Conservation (phyloP, 164 flowering plant species). For the Cinnamomum micranthum region DNA sequence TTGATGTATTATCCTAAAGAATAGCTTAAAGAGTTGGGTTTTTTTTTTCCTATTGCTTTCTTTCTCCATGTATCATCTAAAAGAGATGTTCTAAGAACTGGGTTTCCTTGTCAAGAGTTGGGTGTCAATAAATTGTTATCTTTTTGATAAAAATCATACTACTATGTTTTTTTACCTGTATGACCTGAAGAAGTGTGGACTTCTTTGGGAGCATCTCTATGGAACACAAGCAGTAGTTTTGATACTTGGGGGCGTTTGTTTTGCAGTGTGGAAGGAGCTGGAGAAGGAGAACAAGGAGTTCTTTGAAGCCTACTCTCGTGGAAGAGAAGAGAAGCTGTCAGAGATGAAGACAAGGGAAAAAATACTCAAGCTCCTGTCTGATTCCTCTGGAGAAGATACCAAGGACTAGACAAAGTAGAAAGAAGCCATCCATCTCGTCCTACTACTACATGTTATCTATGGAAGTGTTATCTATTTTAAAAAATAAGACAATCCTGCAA, state of each 20-base stretch:
- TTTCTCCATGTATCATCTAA: not conserved
- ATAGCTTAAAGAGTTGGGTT: not conserved
- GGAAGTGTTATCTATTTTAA: not conserved
- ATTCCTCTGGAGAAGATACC: slow-evolving; percentile 15
- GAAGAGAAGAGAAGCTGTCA: slow-evolving; percentile 29
- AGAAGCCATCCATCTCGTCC: not conserved
- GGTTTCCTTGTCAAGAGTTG: not conserved
- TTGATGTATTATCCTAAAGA: too few relatives aligned
- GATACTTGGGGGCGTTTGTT: not conserved
- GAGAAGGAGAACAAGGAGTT: slow-evolving; percentile 91
- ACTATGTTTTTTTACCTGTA: not conserved
- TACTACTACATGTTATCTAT: not conserved
- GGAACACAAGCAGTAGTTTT: too few relatives aligned
- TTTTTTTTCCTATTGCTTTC: too few relatives aligned
- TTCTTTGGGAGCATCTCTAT: not conserved
- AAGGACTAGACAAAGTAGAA: not conserved
- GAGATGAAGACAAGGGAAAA: slow-evolving; percentile 33
- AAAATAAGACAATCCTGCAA: not conserved
- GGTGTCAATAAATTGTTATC: too few relatives aligned
- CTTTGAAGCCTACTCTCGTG: slow-evolving; percentile 55
- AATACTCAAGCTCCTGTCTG: slow-evolving; percentile 49
- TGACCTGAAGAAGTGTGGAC: too few relatives aligned
- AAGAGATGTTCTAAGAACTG: not conserved
- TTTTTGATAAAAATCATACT: too few relatives aligned
- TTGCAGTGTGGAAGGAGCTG: slow-evolving; percentile 80